Evolutionary conservation across 495 filamentous ascomycete genomes (phyloP), one percentile per base, ranked within the genome.

Genomic region (Clavariopsis aquatica): DNA sequence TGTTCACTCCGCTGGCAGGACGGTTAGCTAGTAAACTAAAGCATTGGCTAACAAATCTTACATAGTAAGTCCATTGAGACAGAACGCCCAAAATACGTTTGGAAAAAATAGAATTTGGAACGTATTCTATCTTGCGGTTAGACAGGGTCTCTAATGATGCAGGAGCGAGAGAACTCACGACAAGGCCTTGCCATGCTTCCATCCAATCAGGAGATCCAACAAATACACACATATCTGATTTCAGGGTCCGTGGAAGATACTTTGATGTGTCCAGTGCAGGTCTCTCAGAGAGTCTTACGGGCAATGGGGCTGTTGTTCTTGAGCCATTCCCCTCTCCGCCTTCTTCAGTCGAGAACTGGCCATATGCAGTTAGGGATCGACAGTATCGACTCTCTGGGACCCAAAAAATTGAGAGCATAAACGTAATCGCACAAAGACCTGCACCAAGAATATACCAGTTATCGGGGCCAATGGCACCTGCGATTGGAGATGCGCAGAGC

Each of bases 381-480:
- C 17, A 17, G 49, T 69, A 69, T 43, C 38, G 15, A 26, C 38
- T 65, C 49, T 69, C 66, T 7, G 66, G 66, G 10, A 69, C 53
- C 26, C 29, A 65, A 36, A 60, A 24, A 26, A 69, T 23, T 10
- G 60, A 52, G 2, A 60, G 20, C 6, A 61, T 8, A 19, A 66
- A 54, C 7, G 43, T 31, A 4, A 70, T 43, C 3, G 66, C 72
- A 29, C 62, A 60, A 3, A 78, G 54, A 0, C 66, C 69, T 10
- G 72, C 72, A 1, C 72, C 74, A 20, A 77, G 72, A 1, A 68
- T 70, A 60, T 78, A 78, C 77, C 77, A 78, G 56, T 73, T 72
- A n/a, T 69, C 52, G 0, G 72, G 73, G 0, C 71, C 73, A 17
- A 78, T 75, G 20, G 75, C 76, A 1, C 62, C 72, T 1, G 73